Base-by-base conservation (phyloP, 306 rosid species). In the Cicer bijugum region DNA sequence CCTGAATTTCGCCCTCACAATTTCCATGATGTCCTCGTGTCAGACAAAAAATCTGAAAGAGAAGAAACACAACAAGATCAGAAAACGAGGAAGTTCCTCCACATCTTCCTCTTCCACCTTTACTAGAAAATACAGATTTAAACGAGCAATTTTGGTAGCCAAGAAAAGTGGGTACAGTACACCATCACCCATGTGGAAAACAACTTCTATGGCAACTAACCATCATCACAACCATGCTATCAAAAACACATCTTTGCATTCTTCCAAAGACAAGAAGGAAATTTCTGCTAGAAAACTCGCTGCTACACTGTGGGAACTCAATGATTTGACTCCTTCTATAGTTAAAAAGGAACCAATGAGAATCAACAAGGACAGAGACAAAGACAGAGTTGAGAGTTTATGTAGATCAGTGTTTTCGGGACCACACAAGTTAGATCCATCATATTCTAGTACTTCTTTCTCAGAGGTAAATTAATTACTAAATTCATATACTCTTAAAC, bases 271-370 rank as follows among this genome's bases (percentile, higher is more conserved):
- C 23, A 89, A 83, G 23, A 89, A 80, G 66, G 85, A 84, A 7
- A 43, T 69, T 12, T 86, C 98, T 0, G 97, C 96, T 0, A 77
- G 97, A 43, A 91, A 91, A 80, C 87, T 91, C 1, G 96, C 90
- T 37, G 96, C 97, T 47, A 85, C 96, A 12, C 66, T 90, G 6
- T 92, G 98, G 98, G 98, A 86, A 73, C 84, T 87, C 75, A 84
- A 87, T 78, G 88, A 86, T 69, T 75, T 73, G 15, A 72, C 86
- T 72, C 74, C 85, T 3, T 81, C 79, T 58, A 82, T 67, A 67
- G 56, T 73, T 39, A 70, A 76, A 67, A 87, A 75, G 81, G 89
- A 69, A 83, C 4, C 69, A 60, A 51, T 38, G 59, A 79, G 75
- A 62, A 60, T 75, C 39, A 71, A 12, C 4, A 83, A 75, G 51